These are phyloP conservation scores for Solanum etuberosum DNA, from an alignment of 257 asterid species.

Conservation along the genomic window DNA sequence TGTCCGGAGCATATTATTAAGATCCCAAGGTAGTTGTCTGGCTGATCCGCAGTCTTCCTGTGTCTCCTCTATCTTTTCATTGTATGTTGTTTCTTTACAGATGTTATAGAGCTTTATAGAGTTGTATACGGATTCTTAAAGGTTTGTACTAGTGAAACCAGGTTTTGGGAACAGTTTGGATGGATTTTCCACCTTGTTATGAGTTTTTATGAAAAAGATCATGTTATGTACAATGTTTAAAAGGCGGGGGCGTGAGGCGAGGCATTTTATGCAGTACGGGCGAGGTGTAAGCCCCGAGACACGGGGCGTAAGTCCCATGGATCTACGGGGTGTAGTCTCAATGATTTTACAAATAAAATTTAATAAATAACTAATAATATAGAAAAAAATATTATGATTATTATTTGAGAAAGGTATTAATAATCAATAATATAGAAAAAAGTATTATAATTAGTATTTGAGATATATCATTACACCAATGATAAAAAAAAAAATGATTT, in stretches of 20 bases:
- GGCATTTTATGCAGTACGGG: neutral
- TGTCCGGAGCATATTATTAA: neutral
- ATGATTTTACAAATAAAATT: neutral
- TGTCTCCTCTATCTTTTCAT: neutral
- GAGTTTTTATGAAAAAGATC: neutral
- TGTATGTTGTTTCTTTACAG: neutral
- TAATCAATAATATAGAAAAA: neutral
- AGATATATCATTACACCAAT: neutral
- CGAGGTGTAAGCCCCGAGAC: neutral
- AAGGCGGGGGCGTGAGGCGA: neutral
- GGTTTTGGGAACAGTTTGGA: neutral
- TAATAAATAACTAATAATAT: neutral
- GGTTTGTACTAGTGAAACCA: neutral
- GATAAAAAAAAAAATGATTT: neutral
- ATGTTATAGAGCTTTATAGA: neutral
- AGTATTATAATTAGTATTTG: neutral
- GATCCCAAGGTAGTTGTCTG: neutral
- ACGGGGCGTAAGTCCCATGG: neutral
- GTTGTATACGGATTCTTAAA: neutral
- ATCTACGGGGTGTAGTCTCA: neutral
- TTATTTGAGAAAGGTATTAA: neutral
- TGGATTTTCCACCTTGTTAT: neutral
- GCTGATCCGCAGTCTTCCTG: neutral
- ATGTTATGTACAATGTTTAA: neutral
- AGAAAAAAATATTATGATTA: neutral